Percentiles rank a stretch among this genome's conserved stretches.
phyloP scores from a whole-genome alignment of 1,139 yeast genomes.

The Suhomyces anneliseae region DNA sequence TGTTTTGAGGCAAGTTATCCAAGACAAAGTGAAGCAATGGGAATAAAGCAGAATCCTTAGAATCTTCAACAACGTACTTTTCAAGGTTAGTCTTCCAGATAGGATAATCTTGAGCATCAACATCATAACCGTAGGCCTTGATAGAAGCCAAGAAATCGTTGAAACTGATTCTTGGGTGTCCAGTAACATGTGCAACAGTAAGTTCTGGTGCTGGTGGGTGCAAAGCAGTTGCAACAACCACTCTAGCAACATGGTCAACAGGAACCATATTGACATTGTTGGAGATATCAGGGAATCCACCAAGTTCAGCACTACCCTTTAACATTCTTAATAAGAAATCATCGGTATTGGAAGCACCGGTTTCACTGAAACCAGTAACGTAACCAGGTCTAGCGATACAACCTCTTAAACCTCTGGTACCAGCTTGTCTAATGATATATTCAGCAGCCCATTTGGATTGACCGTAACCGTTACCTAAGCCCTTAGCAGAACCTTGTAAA shows the following conservation, averaged over 20 bases:
- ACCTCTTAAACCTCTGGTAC: conserved; percentile 81
- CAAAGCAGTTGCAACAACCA: conserved; percentile 79
- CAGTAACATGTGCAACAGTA: conserved; percentile 92
- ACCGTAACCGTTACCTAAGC: conserved; percentile 91
- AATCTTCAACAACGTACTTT: conserved; percentile 60
- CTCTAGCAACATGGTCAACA: conserved; percentile 95
- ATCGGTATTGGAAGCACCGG: conserved; percentile 93
- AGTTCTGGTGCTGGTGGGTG: conserved; percentile 63
- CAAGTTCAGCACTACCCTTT: conserved; percentile 90
- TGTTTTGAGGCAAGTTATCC: conserved; percentile 85
- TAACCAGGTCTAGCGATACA: conserved; percentile 94
- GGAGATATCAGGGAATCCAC: conserved; percentile 77
- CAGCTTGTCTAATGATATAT: conserved; percentile 82
- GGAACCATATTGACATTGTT: conserved; percentile 96
- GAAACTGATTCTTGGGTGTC: conserved; percentile 87
- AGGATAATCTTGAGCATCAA: conserved; percentile 63
- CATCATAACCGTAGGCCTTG: conserved; percentile 68
- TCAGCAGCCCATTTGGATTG: conserved; percentile 99
- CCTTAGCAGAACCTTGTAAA: conserved; percentile 73
- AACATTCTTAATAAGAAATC: conserved; percentile 92
- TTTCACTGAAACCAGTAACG: conserved; percentile 79
- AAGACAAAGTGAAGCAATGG: conserved; percentile 93
- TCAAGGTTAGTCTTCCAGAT: conserved; percentile 80
- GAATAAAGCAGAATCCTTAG: conserved; percentile 81
- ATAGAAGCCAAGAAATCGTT: conserved; percentile 70